Evolutionary conservation across 192 early-diverging fungal species (phyloP), one percentile per base, ranked within the genome.

Genomic region (Geranomyces michiganensis): DNA sequence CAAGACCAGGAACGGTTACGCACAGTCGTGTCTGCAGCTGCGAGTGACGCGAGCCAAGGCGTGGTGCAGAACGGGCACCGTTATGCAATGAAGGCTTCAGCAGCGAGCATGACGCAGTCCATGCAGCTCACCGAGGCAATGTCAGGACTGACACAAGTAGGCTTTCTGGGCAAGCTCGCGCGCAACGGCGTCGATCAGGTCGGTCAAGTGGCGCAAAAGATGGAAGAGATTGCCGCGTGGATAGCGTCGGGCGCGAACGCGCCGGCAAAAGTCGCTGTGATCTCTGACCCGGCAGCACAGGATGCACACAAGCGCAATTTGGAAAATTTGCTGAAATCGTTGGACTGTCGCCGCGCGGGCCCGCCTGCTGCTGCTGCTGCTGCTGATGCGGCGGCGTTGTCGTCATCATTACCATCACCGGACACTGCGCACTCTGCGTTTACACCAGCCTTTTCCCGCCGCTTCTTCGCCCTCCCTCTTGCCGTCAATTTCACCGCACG

Each of bases 401-500:
- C 3, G 36, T 3, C 36, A 41, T 10, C 36, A 41, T 41, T 10
- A 41, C 36, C 36, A 41, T 41, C 36, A 41, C 36, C 10, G 3
- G 5, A 3, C 36, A 41, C 36, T 41, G 3, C 36, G 5, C 36
- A 41, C 36, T 41, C 36, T 53, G 51, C 3, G 0, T 92, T 90
- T 59, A 62, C 53, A 0, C 76, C 89, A 2, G 62, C 74, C 9
- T 87, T 80, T 65, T 65, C 70, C 31, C 89, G 90, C 33, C 85
- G 86, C 27, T 94, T 94, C 78, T 92, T 90, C 72, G 87, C 92
- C 9, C 76, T 95, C 44, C 95, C 95, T 1, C 92, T 92, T 63
- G 85, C 90, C 21, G 90, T 96, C 36, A 96, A 96, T 78, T 96
- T 91, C 68, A 88, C 90, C 5, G 87, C 89, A 27, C 82, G 87